Conservation (phyloP, 2,329 filamentous ascomycete genomes). For the Colletotrichum limetticola region DNA sequence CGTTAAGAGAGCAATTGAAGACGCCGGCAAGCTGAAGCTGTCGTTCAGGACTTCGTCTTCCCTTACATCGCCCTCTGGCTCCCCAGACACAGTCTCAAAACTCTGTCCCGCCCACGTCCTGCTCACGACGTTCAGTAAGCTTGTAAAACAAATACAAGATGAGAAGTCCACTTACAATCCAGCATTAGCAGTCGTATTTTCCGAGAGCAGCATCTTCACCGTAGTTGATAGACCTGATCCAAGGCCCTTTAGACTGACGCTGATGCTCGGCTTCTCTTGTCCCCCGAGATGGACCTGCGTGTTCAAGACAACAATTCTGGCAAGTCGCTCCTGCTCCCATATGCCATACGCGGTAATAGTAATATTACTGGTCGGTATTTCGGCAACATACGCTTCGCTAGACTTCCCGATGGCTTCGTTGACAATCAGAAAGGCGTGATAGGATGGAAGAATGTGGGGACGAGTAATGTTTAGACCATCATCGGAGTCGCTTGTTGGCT, state of each 20-base stretch:
- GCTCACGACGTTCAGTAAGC: not conserved
- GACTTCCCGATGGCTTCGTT: slow-evolving; percentile 11
- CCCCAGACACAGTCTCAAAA: not conserved
- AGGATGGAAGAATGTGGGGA: not conserved
- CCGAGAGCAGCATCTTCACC: not conserved
- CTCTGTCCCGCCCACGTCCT: not conserved
- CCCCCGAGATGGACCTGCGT: not conserved
- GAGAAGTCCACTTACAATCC: not conserved
- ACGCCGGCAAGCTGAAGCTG: not conserved
- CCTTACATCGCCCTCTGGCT: not conserved
- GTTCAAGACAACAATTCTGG: not conserved
- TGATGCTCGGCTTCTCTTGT: not conserved
- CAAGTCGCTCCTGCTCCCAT: not conserved
- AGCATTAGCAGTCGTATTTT: not conserved
- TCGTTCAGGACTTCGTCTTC: not conserved
- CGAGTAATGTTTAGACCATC: slow-evolving; percentile 6
- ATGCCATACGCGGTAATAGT: slow-evolving; percentile 5
- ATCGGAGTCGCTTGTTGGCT: slow-evolving; percentile 5
- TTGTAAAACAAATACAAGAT: not conserved
- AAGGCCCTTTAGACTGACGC: not conserved
- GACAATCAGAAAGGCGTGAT: slow-evolving; percentile 2
- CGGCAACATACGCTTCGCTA: not conserved
- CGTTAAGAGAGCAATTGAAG: not conserved
- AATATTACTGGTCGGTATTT: not conserved
- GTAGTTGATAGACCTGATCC: not conserved